Conservation (phyloP, 2,329 filamentous ascomycete genomes). For the Didymella segeticola region DNA sequence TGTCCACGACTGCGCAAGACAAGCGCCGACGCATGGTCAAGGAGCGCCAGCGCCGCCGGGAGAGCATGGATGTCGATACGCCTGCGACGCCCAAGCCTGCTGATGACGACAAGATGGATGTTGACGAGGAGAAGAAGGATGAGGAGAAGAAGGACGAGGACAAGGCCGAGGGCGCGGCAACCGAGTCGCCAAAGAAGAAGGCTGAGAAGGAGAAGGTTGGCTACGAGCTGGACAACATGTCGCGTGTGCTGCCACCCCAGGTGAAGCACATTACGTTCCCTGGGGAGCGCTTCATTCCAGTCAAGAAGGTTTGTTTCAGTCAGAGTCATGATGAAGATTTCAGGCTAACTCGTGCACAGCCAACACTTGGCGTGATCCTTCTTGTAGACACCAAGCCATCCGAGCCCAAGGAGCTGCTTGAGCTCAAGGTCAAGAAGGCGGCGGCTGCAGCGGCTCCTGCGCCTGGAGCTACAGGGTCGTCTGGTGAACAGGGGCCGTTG, state of each 20-base stretch:
- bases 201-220: constrained; percentile 94
- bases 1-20: constrained; percentile 96
- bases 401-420: constrained; percentile 80
- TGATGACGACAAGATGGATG: constrained; percentile 85
- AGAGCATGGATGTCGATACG: constrained; percentile 95
- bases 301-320: constrained; percentile 73
- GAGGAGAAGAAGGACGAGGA: constrained; percentile 55
- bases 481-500: constrained; percentile 40
- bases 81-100: constrained; percentile 75
- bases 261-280: constrained; percentile 96
- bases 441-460: constrained; percentile 54
- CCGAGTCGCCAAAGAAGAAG: constrained; percentile 80
- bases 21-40: constrained; percentile 94
- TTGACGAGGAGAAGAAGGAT: constrained; percentile 58
- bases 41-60: constrained; percentile 84
- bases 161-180: constrained; percentile 60
- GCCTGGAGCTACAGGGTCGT: constrained; percentile 52
- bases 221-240: constrained; percentile 97
- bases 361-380: constrained; percentile 92
- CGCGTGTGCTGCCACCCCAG: constrained; percentile 86
- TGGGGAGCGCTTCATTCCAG: constrained; percentile 87
- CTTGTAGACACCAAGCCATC: constrained; percentile 82
- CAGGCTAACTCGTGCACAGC: constrained; percentile 58
- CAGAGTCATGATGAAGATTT: background rate
- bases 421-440: constrained; percentile 89